Conservation (phyloP, 2,329 filamentous ascomycete species). For the Diaporthe helianthi region DNA sequence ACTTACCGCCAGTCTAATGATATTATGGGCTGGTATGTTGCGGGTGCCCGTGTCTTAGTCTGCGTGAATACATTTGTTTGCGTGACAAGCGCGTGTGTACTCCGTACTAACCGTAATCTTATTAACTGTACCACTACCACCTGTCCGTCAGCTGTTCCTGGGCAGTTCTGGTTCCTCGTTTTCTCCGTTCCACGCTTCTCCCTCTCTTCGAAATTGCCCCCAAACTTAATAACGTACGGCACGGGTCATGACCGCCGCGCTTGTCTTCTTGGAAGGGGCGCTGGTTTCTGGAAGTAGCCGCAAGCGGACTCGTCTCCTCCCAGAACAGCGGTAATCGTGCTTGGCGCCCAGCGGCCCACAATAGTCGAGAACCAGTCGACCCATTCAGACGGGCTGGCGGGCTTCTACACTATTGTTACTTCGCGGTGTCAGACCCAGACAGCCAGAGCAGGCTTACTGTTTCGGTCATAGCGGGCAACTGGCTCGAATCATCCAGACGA, state of each 20-base stretch:
- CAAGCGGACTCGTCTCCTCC: slow-evolving; percentile 4
- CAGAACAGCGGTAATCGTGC: background rate
- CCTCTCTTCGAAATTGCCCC: background rate
- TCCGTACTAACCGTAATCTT: too few relatives aligned
- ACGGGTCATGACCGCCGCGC: background rate
- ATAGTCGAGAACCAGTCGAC: background rate
- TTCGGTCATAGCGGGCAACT: background rate
- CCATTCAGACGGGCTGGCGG: background rate
- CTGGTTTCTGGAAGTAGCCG: slow-evolving; percentile 16
- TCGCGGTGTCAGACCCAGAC: too few relatives aligned
- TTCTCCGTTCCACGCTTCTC: background rate
- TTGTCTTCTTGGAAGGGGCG: background rate
- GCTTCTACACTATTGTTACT: too few relatives aligned
- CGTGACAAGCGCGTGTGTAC: background rate
- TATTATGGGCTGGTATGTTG: background rate
- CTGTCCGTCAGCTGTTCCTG: background rate
- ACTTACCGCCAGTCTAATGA: too few relatives aligned
- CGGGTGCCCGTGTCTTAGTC: background rate
- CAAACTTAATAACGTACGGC: background rate
- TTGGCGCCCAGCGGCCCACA: slow-evolving; percentile 9
- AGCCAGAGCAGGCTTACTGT: background rate
- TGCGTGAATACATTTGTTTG: background rate
- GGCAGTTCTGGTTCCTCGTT: background rate
- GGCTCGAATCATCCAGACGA: background rate
- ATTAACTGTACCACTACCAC: background rate